Percentiles rank a stretch among this genome's conserved stretches.
phyloP scores from a whole-genome alignment of 192 early-diverging fungal genomes.

The Backusella circina region DNA sequence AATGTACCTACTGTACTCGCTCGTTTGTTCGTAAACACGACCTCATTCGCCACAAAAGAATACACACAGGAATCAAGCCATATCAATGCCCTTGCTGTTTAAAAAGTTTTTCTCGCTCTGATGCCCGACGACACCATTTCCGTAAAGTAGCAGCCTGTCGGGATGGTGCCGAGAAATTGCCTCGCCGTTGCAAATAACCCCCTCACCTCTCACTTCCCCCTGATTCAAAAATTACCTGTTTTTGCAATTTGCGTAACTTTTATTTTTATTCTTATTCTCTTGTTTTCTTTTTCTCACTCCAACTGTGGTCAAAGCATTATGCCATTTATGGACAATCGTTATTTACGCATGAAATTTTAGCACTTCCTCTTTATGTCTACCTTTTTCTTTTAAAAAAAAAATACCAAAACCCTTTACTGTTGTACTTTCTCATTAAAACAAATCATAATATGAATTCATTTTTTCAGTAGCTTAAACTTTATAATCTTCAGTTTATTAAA shows the following conservation, averaged over 20 bases:
- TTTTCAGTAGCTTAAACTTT: background rate
- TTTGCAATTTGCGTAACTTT: background rate
- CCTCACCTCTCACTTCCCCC: background rate
- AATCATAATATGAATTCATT: background rate
- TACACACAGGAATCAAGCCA: conserved; percentile 17
- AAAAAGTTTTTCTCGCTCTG: conserved; percentile 8
- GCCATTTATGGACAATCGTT: background rate
- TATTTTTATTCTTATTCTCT: background rate
- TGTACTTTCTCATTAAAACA: background rate
- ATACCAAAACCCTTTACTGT: no score
- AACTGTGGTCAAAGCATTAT: background rate
- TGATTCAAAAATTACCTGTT: background rate
- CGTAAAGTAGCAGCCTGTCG: background rate
- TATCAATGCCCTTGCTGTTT: conserved; percentile 14
- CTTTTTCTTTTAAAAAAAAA: background rate
- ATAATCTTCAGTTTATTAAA: background rate
- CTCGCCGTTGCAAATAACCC: background rate
- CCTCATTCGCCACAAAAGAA: background rate
- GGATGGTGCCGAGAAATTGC: background rate
- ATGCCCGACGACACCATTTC: conserved; percentile 11
- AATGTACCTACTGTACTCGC: background rate
- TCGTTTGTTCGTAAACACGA: conserved; percentile 14
- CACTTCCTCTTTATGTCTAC: background rate
- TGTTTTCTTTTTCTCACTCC: background rate
- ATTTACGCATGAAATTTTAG: background rate